These are phyloP conservation scores for Pisolithus thermaeus DNA, from an alignment of 1,284 basidiomycete genomes.

Conservation along the genomic window DNA sequence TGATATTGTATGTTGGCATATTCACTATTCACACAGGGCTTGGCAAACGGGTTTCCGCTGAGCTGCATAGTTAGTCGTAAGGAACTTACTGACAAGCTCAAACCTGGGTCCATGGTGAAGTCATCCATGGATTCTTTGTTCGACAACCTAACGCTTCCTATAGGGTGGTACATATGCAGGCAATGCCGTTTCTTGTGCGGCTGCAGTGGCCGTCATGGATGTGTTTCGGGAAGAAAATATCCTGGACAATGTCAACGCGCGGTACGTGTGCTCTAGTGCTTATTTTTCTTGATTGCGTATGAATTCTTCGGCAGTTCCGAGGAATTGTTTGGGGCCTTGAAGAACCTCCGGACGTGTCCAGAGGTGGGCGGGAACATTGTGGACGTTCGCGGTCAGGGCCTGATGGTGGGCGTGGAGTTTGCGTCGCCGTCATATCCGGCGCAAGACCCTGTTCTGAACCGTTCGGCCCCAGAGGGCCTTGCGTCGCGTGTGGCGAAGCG, in stretches of 20 bases:
- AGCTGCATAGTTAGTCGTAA: slow-evolving; percentile 80
- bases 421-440: slow-evolving; percentile 48
- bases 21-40: slow-evolving; percentile 43
- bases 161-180: slow-evolving; percentile 89
- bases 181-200: slow-evolving; percentile 86
- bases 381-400: slow-evolving; percentile 72
- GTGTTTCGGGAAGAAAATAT: slow-evolving; percentile 75
- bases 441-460: slow-evolving; percentile 39
- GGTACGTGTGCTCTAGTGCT: slow-evolving; percentile 42
- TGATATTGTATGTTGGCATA: slow-evolving; percentile 3
- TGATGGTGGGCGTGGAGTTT: slow-evolving; percentile 84
- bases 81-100: slow-evolving; percentile 78
- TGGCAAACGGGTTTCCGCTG: slow-evolving; percentile 93
- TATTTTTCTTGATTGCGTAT: slow-evolving; percentile 1
- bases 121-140: background rate
- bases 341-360: slow-evolving; percentile 49
- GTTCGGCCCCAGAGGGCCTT: slow-evolving; percentile 54
- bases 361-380: slow-evolving; percentile 52
- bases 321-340: slow-evolving; percentile 65
- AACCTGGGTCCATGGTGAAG: slow-evolving; percentile 73
- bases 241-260: slow-evolving; percentile 69
- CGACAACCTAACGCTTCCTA: slow-evolving; percentile 6
- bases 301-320: slow-evolving; percentile 45
- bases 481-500: slow-evolving; percentile 73
- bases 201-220: slow-evolving; percentile 76